Percentiles rank a stretch among this genome's conserved stretches.
Conservation (phyloP, 345 rosid genomes). For the Aurinia saxatilis region DNA sequence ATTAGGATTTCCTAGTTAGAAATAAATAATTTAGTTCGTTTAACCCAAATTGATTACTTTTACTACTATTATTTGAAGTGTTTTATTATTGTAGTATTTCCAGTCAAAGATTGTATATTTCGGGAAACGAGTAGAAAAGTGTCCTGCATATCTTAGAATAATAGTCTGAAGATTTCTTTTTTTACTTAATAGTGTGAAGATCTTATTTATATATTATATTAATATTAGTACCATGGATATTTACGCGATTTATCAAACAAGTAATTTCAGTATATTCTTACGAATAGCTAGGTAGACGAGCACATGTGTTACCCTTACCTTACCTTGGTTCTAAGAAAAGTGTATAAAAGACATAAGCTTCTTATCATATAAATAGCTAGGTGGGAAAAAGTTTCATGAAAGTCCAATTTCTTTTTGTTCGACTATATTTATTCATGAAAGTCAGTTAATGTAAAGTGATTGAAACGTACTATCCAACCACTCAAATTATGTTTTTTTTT, state of each 20-base stretch:
- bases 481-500: not conserved
- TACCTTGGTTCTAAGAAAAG: slow-evolving; percentile 8
- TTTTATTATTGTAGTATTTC: not conserved
- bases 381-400: not conserved
- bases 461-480: not conserved
- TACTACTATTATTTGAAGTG: not conserved
- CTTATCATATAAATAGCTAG: not conserved
- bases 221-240: not conserved
- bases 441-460: not conserved
- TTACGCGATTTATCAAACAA: not conserved
- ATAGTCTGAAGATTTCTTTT: not conserved
- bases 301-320: slow-evolving; percentile 7
- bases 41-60: not conserved
- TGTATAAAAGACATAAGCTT: not conserved
- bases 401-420: not conserved
- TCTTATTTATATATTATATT: not conserved
- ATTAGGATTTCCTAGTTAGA: too few relatives aligned
- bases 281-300: not conserved
- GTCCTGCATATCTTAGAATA: slow-evolving; percentile 5
- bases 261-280: not conserved
- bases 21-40: too few relatives aligned
- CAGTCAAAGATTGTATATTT: slow-evolving; percentile 18
- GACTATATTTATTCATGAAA: not conserved
- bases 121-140: slow-evolving; percentile 14
- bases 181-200: not conserved